phyloP scores from a whole-genome alignment of 2,329 filamentous ascomycete species.

The Arthrinium puccinioides region DNA sequence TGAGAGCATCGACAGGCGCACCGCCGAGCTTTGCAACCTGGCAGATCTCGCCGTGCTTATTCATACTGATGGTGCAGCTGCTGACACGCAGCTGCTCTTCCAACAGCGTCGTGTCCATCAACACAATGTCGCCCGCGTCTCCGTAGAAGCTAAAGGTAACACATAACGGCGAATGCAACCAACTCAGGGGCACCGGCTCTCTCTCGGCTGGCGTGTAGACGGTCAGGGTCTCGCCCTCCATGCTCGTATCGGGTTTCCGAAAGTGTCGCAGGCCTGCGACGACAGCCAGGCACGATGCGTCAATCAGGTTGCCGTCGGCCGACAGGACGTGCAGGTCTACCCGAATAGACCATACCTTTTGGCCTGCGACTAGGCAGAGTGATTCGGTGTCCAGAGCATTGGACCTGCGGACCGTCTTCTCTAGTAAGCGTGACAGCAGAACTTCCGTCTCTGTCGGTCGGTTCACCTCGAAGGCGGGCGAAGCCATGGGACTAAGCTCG shows the following conservation, averaged over 20 bases:
- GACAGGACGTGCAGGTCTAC: slow-evolving; percentile 88
- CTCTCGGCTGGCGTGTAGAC: slow-evolving; percentile 80
- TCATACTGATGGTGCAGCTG: slow-evolving; percentile 76
- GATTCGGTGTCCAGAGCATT: slow-evolving; percentile 93
- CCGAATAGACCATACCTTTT: slow-evolving; percentile 86
- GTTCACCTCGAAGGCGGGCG: slow-evolving; percentile 81
- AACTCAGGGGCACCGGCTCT: slow-evolving; percentile 81
- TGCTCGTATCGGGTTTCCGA: slow-evolving; percentile 78
- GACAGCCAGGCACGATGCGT: slow-evolving; percentile 78
- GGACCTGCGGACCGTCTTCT: slow-evolving; percentile 89
- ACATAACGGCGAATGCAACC: slow-evolving; percentile 88
- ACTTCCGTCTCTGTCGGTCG: slow-evolving; percentile 78
- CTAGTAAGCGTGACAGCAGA: slow-evolving; percentile 78
- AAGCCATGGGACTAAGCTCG: slow-evolving; percentile 87
- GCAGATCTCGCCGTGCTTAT: slow-evolving; percentile 83
- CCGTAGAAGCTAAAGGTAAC: slow-evolving; percentile 83
- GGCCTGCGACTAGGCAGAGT: slow-evolving; percentile 82
- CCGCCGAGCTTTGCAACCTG: slow-evolving; percentile 89
- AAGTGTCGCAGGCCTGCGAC: slow-evolving; percentile 89
- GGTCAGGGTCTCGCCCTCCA: slow-evolving; percentile 77
- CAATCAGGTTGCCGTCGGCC: slow-evolving; percentile 84
- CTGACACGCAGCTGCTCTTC: slow-evolving; percentile 72
- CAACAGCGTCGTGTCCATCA: slow-evolving; percentile 65
- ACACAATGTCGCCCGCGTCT: slow-evolving; percentile 51
- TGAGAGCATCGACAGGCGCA: slow-evolving; percentile 69